Evolutionary conservation across 1,284 basidiomycete genomes (phyloP).

Genomic region (Tylopilus sp.): DNA sequence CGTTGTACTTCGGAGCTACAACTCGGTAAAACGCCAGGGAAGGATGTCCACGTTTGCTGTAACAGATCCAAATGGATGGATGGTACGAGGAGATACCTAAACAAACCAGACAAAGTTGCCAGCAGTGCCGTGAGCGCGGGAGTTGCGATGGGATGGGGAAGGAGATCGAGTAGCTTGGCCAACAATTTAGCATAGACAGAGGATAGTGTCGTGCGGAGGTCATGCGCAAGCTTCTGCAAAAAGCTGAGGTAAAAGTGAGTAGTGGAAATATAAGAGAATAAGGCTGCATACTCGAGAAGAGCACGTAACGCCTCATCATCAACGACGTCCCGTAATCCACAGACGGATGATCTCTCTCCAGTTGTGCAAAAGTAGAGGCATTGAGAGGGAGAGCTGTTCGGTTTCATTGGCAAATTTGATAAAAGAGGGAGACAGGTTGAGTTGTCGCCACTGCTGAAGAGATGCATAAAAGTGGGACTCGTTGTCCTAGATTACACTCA

Average conservation of each 20-base stretch:
- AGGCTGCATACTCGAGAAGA: constrained; percentile 74
- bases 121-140: constrained; percentile 73
- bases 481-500: constrained; percentile 62
- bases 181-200: constrained; percentile 70
- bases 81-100: constrained; percentile 77
- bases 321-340: constrained; percentile 67
- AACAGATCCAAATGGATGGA: constrained; percentile 62
- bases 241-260: constrained; percentile 57
- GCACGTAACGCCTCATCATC: constrained; percentile 78
- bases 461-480: constrained; percentile 79
- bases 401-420: constrained; percentile 74
- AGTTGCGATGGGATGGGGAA: constrained; percentile 67
- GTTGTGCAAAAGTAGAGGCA: constrained; percentile 87
- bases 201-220: constrained; percentile 76
- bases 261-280: constrained; percentile 10
- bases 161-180: constrained; percentile 63
- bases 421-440: constrained; percentile 85
- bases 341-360: constrained; percentile 73
- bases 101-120: constrained; percentile 71
- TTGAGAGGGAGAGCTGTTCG: constrained; percentile 74
- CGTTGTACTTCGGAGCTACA: constrained; percentile 77
- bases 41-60: constrained; percentile 65
- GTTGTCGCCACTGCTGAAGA: constrained; percentile 78
- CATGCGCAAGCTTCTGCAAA: constrained; percentile 79
- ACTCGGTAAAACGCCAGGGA: constrained; percentile 62